A percentile compares a stretch with the other conserved stretches of the same genome.
Conservation (phyloP, 495 filamentous ascomycete species). For the Penicilliopsis zonata region DNA sequence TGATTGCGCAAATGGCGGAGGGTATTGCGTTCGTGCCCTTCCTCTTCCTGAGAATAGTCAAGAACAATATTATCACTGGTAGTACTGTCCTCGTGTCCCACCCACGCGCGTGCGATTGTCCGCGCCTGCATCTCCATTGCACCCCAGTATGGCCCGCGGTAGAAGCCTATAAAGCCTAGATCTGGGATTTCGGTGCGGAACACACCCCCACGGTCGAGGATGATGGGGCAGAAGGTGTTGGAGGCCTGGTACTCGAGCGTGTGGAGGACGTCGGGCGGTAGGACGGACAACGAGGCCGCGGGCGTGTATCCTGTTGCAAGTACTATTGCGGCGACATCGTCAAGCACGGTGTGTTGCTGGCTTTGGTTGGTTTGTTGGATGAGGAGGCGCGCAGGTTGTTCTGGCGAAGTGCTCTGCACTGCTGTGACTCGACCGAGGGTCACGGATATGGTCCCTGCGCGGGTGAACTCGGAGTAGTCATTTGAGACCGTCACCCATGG, state of each 20-base stretch:
- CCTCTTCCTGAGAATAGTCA: not conserved
- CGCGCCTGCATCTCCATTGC: conserved; percentile 80
- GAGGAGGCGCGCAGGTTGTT: conserved; percentile 14
- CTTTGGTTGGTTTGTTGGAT: conserved; percentile 18
- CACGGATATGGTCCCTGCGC: conserved; percentile 44
- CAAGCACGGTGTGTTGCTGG: conserved; percentile 19
- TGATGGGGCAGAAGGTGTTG: conserved; percentile 50
- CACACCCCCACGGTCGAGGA: conserved; percentile 55
- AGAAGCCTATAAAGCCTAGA: conserved; percentile 75
- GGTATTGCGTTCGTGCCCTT: conserved; percentile 11
- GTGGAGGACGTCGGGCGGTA: conserved; percentile 42
- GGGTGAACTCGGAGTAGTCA: conserved; percentile 59
- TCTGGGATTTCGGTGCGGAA: conserved; percentile 46
- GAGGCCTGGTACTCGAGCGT: conserved; percentile 40
- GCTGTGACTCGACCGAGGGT: conserved; percentile 21
- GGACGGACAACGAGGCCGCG: conserved; percentile 43
- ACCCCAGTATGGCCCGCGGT: conserved; percentile 78
- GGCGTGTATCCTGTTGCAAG: conserved; percentile 70
- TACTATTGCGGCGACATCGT: conserved; percentile 52
- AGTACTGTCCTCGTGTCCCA: conserved; percentile 1
- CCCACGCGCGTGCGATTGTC: conserved; percentile 40
- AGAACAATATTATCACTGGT: not conserved
- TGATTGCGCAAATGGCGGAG: conserved; percentile 16
- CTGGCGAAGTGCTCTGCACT: conserved; percentile 10
- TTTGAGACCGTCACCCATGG: conserved; percentile 60